Evolutionary conservation across 306 rosid species (phyloP).

Genomic region (Trichosanthes truncata): DNA sequence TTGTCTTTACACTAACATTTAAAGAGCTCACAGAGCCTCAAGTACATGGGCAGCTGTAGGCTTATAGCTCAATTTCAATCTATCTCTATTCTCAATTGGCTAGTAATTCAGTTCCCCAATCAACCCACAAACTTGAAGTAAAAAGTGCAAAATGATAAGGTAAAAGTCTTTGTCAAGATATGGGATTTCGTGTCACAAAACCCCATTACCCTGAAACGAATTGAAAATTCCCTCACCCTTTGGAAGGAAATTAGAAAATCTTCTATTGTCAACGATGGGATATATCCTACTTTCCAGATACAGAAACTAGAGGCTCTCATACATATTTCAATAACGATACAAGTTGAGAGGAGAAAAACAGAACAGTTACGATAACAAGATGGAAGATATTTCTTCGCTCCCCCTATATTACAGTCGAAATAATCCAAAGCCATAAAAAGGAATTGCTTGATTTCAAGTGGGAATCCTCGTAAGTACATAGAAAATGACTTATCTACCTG

Average conservation of each 20-base stretch:
- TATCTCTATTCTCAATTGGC: background rate
- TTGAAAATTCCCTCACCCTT: background rate
- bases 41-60: background rate
- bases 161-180: background rate
- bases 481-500: constrained; percentile 22
- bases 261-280: background rate
- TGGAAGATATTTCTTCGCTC: background rate
- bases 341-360: background rate
- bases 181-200: background rate
- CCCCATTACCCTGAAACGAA: background rate
- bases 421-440: background rate
- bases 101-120: background rate
- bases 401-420: background rate
- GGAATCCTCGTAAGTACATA: background rate
- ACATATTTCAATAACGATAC: background rate
- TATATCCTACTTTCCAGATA: background rate
- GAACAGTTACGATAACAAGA: background rate
- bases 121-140: background rate
- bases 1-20: background rate
- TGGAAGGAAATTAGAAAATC: background rate
- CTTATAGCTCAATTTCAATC: background rate
- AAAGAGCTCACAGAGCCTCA: background rate
- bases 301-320: background rate
- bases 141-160: background rate
- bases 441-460: background rate